phyloP scores from a whole-genome alignment of 2,329 filamentous ascomycete genomes.

The Scolecobasidium constrictum region DNA sequence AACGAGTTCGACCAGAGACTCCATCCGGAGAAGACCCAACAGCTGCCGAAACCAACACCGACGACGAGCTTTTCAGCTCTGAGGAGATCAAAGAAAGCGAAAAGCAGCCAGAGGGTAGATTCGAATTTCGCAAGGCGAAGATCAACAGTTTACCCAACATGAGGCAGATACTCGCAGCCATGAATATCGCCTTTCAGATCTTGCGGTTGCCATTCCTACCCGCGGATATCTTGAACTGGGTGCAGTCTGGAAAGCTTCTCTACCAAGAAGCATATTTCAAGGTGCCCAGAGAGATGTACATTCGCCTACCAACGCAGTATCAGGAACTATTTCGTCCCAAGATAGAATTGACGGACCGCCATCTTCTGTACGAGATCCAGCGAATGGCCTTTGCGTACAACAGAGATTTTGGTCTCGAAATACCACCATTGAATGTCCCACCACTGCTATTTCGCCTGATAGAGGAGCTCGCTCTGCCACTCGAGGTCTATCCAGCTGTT shows the following conservation, averaged over 20 bases:
- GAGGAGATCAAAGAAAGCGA: conserved; percentile 36
- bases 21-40: too few relatives aligned
- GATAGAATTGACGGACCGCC: conserved; percentile 36
- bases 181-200: conserved; percentile 68
- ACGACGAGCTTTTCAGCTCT: conserved; percentile 47
- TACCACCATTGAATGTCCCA: conserved; percentile 63
- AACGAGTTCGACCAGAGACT: conserved; percentile 22
- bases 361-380: conserved; percentile 51
- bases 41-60: conserved; percentile 24
- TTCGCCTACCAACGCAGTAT: conserved; percentile 52
- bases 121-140: conserved; percentile 23
- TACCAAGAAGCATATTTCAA: conserved; percentile 53
- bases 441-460: conserved; percentile 60
- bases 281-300: conserved; percentile 54
- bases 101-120: neutral
- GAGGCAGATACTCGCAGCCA: conserved; percentile 64
- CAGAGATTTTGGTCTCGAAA: conserved; percentile 55
- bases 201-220: conserved; percentile 67
- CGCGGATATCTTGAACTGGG: conserved; percentile 61
- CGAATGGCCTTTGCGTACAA: conserved; percentile 34
- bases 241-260: conserved; percentile 54
- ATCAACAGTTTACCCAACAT: conserved; percentile 50
- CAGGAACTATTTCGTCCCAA: conserved; percentile 46
- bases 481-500: conserved; percentile 53
- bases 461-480: conserved; percentile 61